Conservation (phyloP, 2,329 filamentous ascomycete genomes). For the Fusarium sterilihyphosum region DNA sequence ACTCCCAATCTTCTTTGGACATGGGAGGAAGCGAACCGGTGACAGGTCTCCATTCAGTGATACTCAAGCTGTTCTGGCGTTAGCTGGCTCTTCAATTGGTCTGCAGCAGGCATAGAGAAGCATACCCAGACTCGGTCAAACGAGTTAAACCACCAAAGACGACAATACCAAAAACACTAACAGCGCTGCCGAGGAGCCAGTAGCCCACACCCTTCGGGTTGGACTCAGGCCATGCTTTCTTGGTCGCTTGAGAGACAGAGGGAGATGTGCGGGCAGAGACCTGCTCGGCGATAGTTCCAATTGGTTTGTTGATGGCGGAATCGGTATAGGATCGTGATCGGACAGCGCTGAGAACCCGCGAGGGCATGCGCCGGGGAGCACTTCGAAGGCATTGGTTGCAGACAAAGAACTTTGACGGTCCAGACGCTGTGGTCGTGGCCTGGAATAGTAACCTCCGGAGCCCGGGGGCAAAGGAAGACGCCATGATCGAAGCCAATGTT, state of each 20-base stretch:
- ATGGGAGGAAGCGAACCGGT: conserved; percentile 90
- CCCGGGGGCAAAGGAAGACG: conserved; percentile 54
- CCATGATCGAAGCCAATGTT: conserved; percentile 49
- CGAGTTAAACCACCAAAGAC: conserved; percentile 93
- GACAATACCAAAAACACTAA: conserved; percentile 95
- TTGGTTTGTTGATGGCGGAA: conserved; percentile 44
- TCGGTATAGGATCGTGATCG: conserved; percentile 53
- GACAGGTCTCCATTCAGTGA: conserved; percentile 98
- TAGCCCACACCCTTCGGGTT: conserved; percentile 84
- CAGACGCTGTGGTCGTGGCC: conserved; percentile 44
- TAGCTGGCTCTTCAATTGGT: not conserved
- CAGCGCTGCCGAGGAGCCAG: conserved; percentile 92
- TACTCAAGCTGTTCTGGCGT: conserved; percentile 75
- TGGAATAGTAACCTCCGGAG: conserved; percentile 54
- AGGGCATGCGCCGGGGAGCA: conserved; percentile 46
- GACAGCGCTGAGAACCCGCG: conserved; percentile 53
- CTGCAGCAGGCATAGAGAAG: not conserved
- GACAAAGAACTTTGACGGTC: conserved; percentile 53
- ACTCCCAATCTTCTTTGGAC: conserved; percentile 83
- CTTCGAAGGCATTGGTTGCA: conserved; percentile 61
- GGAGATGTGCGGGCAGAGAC: conserved; percentile 38
- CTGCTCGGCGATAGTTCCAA: conserved; percentile 43
- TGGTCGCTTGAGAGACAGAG: conserved; percentile 40
- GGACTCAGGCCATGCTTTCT: conserved; percentile 64
- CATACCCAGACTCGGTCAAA: conserved; percentile 93